Percentiles rank a stretch among this genome's conserved stretches.
These are phyloP conservation scores for Naganishia vishniacii DNA, from an alignment of 768 basidiomycete species.

Conservation along the genomic window DNA sequence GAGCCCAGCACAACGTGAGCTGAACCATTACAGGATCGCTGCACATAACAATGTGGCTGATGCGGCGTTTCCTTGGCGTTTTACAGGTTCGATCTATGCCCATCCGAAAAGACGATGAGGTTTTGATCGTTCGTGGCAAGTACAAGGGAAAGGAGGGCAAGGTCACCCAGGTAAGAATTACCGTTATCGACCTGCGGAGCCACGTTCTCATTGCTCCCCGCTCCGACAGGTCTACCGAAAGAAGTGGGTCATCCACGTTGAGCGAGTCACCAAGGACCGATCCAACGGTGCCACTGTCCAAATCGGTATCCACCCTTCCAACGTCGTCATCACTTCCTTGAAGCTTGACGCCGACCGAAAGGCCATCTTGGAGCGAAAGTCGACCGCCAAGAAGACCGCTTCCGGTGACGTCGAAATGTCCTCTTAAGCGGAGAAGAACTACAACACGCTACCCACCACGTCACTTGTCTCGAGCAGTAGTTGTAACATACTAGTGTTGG, in stretches of 20 bases:
- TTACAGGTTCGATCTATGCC: slow-evolving; percentile 79
- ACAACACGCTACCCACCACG: slow-evolving; percentile 18
- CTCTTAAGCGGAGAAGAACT: slow-evolving; percentile 21
- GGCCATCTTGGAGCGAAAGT: slow-evolving; percentile 49
- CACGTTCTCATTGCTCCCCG: background rate
- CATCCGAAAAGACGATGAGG: slow-evolving; percentile 97
- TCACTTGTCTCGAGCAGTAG: slow-evolving; percentile 16
- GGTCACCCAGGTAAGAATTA: slow-evolving; percentile 58
- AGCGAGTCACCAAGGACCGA: slow-evolving; percentile 95
- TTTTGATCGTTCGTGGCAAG: slow-evolving; percentile 90
- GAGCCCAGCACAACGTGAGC: slow-evolving; percentile 81
- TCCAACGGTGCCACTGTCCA: slow-evolving; percentile 89
- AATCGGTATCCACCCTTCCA: slow-evolving; percentile 94
- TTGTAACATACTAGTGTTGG: slow-evolving; percentile 22
- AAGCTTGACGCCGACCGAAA: slow-evolving; percentile 55
- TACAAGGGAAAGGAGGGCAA: slow-evolving; percentile 99
- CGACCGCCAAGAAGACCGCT: slow-evolving; percentile 35
- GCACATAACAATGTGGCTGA: background rate
- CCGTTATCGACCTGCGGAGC: background rate
- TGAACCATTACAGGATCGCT: background rate
- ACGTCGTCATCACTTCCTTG: slow-evolving; percentile 86
- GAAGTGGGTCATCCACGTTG: slow-evolving; percentile 98
- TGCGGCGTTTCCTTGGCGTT: background rate
- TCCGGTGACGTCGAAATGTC: slow-evolving; percentile 46
- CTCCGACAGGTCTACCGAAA: slow-evolving; percentile 81